These are phyloP conservation scores for Cryptosporidium ubiquitum DNA, from an alignment of 169 alveolate species.

Conservation along the genomic window DNA sequence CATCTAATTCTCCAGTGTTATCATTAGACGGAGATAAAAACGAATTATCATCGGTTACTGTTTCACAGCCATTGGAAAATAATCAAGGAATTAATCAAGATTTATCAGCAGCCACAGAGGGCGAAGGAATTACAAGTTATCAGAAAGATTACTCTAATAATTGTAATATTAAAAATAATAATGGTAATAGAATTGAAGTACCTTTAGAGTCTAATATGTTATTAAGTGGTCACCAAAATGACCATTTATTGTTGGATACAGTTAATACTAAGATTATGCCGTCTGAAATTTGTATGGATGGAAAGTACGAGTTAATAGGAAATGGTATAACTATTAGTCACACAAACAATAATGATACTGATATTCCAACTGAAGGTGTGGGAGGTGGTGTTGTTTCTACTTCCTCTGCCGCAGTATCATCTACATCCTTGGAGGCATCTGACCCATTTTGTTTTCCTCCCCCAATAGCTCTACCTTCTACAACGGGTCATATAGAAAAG, in stretches of 20 bases:
- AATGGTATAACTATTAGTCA: not conserved
- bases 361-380: not conserved
- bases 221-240: not conserved
- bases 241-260: not conserved
- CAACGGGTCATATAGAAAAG: not conserved
- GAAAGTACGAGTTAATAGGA: slow-evolving; percentile 7
- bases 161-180: not conserved
- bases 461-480: not conserved
- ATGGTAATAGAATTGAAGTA: not conserved
- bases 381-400: slow-evolving; percentile 49
- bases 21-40: not conserved
- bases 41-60: not conserved
- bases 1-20: not conserved
- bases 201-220: slow-evolving; percentile 6
- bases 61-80: slow-evolving; percentile 3
- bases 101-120: not conserved
- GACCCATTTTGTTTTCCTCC: not conserved
- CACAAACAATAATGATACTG: not conserved
- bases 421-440: not conserved
- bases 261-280: not conserved
- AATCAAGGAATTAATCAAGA: not conserved
- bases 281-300: not conserved
- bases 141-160: slow-evolving; percentile 17
- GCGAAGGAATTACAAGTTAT: slow-evolving; percentile 32
- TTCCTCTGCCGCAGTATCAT: slow-evolving; percentile 4